Conservation (phyloP, 495 filamentous ascomycete genomes). For the Penicillium chermesinum region DNA sequence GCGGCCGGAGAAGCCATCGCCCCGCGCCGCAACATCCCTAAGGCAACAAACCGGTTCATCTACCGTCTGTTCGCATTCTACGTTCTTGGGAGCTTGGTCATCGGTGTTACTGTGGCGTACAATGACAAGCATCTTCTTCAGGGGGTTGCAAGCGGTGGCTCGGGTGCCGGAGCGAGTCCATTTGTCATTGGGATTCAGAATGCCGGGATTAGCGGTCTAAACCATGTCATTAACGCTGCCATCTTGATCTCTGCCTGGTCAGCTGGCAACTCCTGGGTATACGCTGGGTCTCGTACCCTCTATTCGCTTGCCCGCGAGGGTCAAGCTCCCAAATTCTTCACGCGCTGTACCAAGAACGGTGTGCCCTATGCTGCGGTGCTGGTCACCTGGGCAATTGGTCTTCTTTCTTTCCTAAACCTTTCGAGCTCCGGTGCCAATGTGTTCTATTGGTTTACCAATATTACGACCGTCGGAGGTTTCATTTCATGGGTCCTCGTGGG, state of each 20-base stretch:
- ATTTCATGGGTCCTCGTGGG: conserved; percentile 49
- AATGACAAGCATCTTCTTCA: conserved; percentile 51
- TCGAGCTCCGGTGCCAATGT: conserved; percentile 38
- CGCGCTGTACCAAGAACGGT: conserved; percentile 35
- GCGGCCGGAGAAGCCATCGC: conserved; percentile 76
- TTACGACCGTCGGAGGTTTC: conserved; percentile 56
- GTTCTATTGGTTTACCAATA: conserved; percentile 56
- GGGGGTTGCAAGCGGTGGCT: conserved; percentile 35
- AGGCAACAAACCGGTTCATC: conserved; percentile 74
- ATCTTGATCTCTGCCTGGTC: conserved; percentile 64
- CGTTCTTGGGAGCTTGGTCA: conserved; percentile 47
- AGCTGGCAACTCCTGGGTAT: conserved; percentile 71
- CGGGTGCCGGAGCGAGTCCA: conserved; percentile 46
- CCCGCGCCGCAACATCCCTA: conserved; percentile 70
- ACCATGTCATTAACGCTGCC: conserved; percentile 70
- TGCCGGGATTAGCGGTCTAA: conserved; percentile 58
- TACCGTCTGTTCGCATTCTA: conserved; percentile 84
- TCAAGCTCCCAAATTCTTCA: conserved; percentile 56
- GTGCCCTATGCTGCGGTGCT: conserved; percentile 48
- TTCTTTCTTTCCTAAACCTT: conserved; percentile 47
- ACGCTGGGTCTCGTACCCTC: conserved; percentile 66
- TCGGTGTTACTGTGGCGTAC: conserved; percentile 49
- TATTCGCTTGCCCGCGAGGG: conserved; percentile 67
- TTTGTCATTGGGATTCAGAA: conserved; percentile 56
- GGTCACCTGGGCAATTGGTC: conserved; percentile 40